A percentile compares a stretch with the other conserved stretches of the same genome.
Evolutionary conservation across 2,329 filamentous ascomycete genomes (phyloP).

Genomic region (Sporothrix pseudoabietina): DNA sequence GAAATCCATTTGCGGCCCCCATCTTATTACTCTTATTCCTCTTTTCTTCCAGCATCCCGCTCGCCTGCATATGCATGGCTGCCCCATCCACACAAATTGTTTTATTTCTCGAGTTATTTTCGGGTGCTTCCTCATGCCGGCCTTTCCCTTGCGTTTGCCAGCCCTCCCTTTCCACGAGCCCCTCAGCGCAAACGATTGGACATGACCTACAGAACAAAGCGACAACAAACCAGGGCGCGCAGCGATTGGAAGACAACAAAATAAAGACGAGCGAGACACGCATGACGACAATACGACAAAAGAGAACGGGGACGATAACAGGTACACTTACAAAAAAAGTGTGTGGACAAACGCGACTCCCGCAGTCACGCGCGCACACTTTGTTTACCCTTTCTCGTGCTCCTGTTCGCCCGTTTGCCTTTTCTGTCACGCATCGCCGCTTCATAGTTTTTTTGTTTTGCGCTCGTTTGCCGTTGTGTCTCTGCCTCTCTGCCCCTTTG

Average conservation of each 20-base stretch:
- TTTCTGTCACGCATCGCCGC: background rate
- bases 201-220: background rate
- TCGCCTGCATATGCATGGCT: conserved; percentile 31
- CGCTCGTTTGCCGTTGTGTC: background rate
- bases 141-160: conserved; percentile 18
- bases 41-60: background rate
- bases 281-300: conserved; percentile 2
- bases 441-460: background rate
- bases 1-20: background rate
- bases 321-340: background rate
- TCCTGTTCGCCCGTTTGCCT: conserved; percentile 2
- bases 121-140: background rate
- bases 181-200: background rate
- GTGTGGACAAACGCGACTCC: background rate
- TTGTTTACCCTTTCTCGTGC: conserved; percentile 25
- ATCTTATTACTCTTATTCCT: background rate
- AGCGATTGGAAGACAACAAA: conserved; percentile 3
- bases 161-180: background rate
- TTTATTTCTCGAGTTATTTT: background rate
- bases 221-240: background rate
- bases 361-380: background rate
- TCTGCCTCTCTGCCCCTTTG: background rate
- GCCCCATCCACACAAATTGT: conserved; percentile 23
- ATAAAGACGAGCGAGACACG: background rate
- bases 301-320: background rate